Percentiles rank a stretch among this genome's conserved stretches.
Conservation (phyloP, 495 filamentous ascomycete genomes). For the Talaromyces wortmannii region DNA sequence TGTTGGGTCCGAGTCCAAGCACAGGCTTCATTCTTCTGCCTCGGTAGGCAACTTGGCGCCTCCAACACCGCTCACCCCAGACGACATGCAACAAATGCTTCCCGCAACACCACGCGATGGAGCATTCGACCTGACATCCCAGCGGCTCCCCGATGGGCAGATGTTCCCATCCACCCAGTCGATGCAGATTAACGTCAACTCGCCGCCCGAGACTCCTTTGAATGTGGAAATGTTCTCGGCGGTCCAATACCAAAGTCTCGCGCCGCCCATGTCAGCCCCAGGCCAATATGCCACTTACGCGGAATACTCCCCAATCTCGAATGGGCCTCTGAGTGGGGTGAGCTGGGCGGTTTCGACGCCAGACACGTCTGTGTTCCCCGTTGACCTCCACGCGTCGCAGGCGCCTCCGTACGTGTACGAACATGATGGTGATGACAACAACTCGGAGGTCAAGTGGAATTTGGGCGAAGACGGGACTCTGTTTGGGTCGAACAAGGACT, state of each 20-base stretch:
- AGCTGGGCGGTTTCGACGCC: conserved; percentile 39
- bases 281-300: conserved; percentile 35
- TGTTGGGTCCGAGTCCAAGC: conserved; percentile 1
- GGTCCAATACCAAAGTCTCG: conserved; percentile 29
- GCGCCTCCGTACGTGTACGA: conserved; percentile 4
- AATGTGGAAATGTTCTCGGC: conserved; percentile 29
- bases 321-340: conserved; percentile 23
- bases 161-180: conserved; percentile 36
- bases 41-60: conserved; percentile 34
- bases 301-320: conserved; percentile 28
- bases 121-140: conserved; percentile 33
- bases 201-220: conserved; percentile 39
- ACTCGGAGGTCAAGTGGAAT: not conserved
- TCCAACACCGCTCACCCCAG: conserved; percentile 39
- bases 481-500: conserved; percentile 21
- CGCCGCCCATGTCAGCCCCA: conserved; percentile 39
- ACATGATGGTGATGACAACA: conserved; percentile 2
- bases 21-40: conserved; percentile 29
- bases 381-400: conserved; percentile 14
- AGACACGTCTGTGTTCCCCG: conserved; percentile 22
- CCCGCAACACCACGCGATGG: conserved; percentile 31
- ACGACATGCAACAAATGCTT: conserved; percentile 37
- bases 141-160: conserved; percentile 15
- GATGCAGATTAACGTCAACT: conserved; percentile 40
- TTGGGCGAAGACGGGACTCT: not conserved